Percentiles rank a stretch among this genome's conserved stretches.
These are phyloP conservation scores for Calonectria pauciramosa DNA, from an alignment of 2,329 filamentous ascomycete species.

Conservation along the genomic window DNA sequence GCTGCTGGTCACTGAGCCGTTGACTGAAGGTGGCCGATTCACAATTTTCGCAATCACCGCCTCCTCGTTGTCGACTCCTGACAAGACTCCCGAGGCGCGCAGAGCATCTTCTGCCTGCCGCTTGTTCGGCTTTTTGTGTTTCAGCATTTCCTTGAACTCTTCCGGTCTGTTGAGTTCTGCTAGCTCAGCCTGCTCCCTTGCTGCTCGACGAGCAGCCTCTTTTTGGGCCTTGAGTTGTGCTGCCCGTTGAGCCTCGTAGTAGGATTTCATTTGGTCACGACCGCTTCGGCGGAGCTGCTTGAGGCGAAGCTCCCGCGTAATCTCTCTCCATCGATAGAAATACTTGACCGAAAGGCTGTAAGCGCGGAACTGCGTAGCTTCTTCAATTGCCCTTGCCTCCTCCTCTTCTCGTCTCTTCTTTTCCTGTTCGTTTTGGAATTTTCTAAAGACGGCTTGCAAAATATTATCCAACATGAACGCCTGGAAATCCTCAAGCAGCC, in stretches of 20 bases:
- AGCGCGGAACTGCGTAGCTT: constrained; percentile 62
- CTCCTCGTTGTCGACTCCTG: constrained; percentile 56
- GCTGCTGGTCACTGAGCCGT: constrained; percentile 37
- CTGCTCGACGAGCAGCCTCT: constrained; percentile 47
- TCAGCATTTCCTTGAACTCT: constrained; percentile 51
- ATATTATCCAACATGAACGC: constrained; percentile 61
- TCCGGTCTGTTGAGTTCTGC: constrained; percentile 50
- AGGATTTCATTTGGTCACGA: constrained; percentile 64
- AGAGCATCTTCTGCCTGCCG: constrained; percentile 54
- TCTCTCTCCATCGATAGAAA: constrained; percentile 69
- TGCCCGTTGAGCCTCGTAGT: constrained; percentile 56
- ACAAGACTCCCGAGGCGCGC: constrained; percentile 58
- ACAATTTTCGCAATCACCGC: constrained; percentile 53
- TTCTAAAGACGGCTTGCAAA: constrained; percentile 57
- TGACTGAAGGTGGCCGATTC: constrained; percentile 42
- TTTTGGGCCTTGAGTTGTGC: constrained; percentile 52
- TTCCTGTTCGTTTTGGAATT: constrained; percentile 56
- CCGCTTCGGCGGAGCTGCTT: constrained; percentile 65
- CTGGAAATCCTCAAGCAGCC: constrained; percentile 66
- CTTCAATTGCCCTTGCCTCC: constrained; percentile 60
- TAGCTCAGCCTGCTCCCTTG: constrained; percentile 43
- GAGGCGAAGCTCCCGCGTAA: constrained; percentile 62
- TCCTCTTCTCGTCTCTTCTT: constrained; percentile 61
- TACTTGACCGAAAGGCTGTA: constrained; percentile 67
- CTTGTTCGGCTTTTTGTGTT: constrained; percentile 48